These are phyloP conservation scores for Naegleria lovaniensis DNA, from an alignment of 208 protist genomes.

Conservation along the genomic window DNA sequence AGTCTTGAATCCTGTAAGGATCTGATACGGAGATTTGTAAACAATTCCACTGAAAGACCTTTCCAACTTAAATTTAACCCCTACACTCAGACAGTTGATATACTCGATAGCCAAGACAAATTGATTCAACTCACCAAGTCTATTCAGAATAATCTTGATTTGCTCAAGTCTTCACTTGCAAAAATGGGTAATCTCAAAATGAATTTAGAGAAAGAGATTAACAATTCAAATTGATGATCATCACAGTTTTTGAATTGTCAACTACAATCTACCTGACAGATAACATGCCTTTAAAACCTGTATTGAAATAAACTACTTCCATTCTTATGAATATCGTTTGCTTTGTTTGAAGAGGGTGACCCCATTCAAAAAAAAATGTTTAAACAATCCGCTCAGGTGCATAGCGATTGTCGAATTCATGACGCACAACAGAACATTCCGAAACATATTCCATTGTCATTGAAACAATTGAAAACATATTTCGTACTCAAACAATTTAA, in stretches of 20 bases:
- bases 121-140: neutral
- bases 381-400: no score
- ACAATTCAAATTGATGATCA: neutral
- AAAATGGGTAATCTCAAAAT: neutral
- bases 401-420: no score
- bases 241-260: no score
- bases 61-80: constrained; percentile 6
- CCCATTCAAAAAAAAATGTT: no score
- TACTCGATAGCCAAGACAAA: neutral
- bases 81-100: neutral
- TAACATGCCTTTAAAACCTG: no score
- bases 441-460: neutral
- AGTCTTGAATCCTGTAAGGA: constrained; percentile 77
- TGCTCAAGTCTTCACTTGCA: neutral
- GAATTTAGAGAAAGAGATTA: neutral
- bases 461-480: neutral
- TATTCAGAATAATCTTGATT: neutral
- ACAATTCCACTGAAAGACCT: neutral
- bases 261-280: no score
- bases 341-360: no score
- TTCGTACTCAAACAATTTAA: neutral
- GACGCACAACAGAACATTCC: no score
- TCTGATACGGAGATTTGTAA: constrained; percentile 66
- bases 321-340: no score
- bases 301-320: no score